Percentiles rank a stretch among this genome's conserved stretches.
These are phyloP conservation scores for Hondaea fermentalgiana DNA, from an alignment of 108 stramenopile genomes.

Conservation along the genomic window DNA sequence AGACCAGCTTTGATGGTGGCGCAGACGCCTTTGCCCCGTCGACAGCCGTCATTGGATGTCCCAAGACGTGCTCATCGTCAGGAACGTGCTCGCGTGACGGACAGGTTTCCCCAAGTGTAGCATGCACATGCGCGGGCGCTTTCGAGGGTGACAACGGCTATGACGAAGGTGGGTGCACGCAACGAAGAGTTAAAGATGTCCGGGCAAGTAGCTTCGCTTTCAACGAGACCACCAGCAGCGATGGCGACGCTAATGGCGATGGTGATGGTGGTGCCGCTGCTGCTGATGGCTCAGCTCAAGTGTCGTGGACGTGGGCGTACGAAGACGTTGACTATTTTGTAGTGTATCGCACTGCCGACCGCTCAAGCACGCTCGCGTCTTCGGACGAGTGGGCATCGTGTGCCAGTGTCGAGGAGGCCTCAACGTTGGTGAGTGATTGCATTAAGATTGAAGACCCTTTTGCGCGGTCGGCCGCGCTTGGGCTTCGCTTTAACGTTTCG, in stretches of 20 bases:
- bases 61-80: neutral
- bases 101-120: neutral
- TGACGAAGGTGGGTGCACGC: neutral
- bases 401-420: neutral
- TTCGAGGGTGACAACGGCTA: neutral
- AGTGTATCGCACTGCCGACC: neutral
- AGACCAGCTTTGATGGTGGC: neutral
- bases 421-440: neutral
- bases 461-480: neutral
- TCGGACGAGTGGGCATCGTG: neutral
- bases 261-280: neutral
- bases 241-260: no score
- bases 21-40: neutral
- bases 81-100: neutral
- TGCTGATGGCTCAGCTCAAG: neutral
- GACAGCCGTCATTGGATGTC: neutral
- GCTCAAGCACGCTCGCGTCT: neutral
- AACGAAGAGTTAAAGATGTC: neutral
- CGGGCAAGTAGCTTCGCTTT: neutral
- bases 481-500: neutral
- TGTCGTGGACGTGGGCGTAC: neutral
- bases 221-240: neutral
- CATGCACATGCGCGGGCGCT: neutral
- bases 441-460: neutral
- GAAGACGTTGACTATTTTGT: neutral